These are phyloP conservation scores for Letharia lupina DNA, from an alignment of 495 filamentous ascomycete genomes.

Conservation along the genomic window DNA sequence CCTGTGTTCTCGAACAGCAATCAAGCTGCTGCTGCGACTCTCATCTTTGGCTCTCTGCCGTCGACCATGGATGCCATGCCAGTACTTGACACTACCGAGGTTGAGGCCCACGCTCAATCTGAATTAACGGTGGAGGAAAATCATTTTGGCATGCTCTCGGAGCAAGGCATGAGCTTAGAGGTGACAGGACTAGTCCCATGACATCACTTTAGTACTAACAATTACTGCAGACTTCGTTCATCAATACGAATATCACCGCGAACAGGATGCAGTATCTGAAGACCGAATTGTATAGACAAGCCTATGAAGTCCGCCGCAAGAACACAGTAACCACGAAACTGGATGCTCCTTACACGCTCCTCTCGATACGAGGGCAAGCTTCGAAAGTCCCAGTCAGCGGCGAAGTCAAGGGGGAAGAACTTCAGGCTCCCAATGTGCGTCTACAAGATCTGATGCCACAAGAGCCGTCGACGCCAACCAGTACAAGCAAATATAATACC, in stretches of 20 bases:
- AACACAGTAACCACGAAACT: slow-evolving; percentile 6
- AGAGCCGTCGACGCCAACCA: not conserved
- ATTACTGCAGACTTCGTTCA: slow-evolving; percentile 3
- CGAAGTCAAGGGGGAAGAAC: not conserved
- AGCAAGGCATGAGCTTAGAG: slow-evolving; percentile 39
- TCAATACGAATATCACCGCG: not conserved
- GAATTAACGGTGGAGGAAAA: slow-evolving; percentile 24
- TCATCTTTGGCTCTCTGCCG: slow-evolving; percentile 16
- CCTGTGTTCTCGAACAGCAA: not conserved
- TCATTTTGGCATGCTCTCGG: slow-evolving; percentile 43
- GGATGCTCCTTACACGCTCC: slow-evolving; percentile 15
- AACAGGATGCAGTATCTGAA: slow-evolving; percentile 1
- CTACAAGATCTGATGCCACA: not conserved
- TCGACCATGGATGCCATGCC: slow-evolving; percentile 16
- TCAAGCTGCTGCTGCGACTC: not conserved
- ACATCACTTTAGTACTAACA: not conserved
- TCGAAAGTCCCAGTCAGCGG: not conserved
- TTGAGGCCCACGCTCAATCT: not conserved
- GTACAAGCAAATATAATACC: not conserved
- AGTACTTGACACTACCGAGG: slow-evolving; percentile 5
- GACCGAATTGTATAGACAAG: not conserved
- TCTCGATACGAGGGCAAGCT: slow-evolving; percentile 5
- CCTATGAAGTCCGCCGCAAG: not conserved
- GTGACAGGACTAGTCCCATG: not conserved
- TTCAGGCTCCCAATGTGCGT: not conserved